Evolutionary conservation across 148 eudicot genomes (phyloP), one percentile per base, ranked within the genome.

Genomic region (Drosera capensis): DNA sequence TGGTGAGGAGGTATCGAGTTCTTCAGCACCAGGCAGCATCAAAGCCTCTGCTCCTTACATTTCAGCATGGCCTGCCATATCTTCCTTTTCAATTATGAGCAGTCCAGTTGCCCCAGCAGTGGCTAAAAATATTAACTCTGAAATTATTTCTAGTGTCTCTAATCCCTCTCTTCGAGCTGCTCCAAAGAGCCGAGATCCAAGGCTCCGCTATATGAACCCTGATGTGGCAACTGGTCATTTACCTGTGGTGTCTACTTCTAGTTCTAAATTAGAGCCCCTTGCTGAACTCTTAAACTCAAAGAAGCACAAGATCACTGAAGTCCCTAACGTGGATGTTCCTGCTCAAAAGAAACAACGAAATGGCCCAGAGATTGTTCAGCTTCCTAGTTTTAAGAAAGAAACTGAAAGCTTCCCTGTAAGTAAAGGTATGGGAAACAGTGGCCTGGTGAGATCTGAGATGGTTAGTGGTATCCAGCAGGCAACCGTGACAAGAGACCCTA

Each of bases 151-250:
- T 52, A 43, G 14, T 55, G 56, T 52, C 51, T 49, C 48, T 54
- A 62, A 44, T 57, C 57, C 70, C 31, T 34, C 51, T 4, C 23
- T 45, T 22, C 75, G 68, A 39, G 46, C 48, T 29, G 20, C 76
- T 25, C 73, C 52, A 15, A 90, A 62, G 75, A 80, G 80, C 45
- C 70, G 93, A 59, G 99, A 90, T 64, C 99, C 99, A 23, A 81
- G 99, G 61, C 85, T 85, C 43, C 65, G 85, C 20, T 63, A 63
- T 59, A 65, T 72, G 43, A 71, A 66, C 51, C 40, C 61, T 46
- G 70, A 60, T 57, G 35, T 43, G 22, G 64, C 51, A 40, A 19
- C 68, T 30, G 47, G 48, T 9, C 49, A 62, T 5, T 44, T 63
- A 13, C 71, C 71, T 28, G 5, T 52, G 23, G 44, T 45, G 1